A percentile compares a stretch with the other conserved stretches of the same genome.
These are phyloP conservation scores for Daldinia eschscholtzii DNA, from an alignment of 2,329 filamentous ascomycete species.

Conservation along the genomic window DNA sequence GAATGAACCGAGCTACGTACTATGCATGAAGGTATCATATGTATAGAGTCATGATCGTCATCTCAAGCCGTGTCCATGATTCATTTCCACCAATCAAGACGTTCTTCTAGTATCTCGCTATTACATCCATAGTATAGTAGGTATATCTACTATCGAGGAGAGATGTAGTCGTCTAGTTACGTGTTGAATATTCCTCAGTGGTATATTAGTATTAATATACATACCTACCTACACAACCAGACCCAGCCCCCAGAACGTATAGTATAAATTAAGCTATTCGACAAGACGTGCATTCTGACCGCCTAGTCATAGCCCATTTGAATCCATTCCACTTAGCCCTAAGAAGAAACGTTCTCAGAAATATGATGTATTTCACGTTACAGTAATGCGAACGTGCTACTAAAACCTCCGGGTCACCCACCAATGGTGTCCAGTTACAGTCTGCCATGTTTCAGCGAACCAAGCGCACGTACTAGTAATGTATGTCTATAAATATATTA, in stretches of 20 bases:
- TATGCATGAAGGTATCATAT: slow-evolving; percentile 7
- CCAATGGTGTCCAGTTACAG: slow-evolving; percentile 6
- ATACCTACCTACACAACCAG: too few species aligned
- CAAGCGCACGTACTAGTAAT: neutral
- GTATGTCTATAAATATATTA: slow-evolving; percentile 2
- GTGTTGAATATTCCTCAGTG: too few species aligned
- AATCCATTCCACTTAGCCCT: neutral
- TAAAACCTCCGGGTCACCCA: slow-evolving; percentile 6
- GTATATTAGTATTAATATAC: too few species aligned
- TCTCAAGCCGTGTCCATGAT: neutral
- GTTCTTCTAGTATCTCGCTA: neutral
- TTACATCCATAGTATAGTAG: neutral
- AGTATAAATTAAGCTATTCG: neutral
- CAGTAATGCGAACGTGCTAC: neutral
- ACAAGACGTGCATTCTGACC: neutral
- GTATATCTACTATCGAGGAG: too few species aligned
- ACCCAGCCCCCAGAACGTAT: too few species aligned
- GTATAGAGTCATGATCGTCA: slow-evolving; percentile 9
- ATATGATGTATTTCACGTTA: slow-evolving; percentile 19
- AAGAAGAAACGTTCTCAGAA: slow-evolving; percentile 4
- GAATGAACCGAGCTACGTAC: slow-evolving; percentile 30
- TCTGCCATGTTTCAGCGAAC: slow-evolving; percentile 19
- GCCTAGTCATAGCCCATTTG: neutral
- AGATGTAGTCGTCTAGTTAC: neutral
- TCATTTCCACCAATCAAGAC: neutral